Evolutionary conservation across 352 stramenopile species (phyloP).

Genomic region (Aphanomyces cochlioides): DNA sequence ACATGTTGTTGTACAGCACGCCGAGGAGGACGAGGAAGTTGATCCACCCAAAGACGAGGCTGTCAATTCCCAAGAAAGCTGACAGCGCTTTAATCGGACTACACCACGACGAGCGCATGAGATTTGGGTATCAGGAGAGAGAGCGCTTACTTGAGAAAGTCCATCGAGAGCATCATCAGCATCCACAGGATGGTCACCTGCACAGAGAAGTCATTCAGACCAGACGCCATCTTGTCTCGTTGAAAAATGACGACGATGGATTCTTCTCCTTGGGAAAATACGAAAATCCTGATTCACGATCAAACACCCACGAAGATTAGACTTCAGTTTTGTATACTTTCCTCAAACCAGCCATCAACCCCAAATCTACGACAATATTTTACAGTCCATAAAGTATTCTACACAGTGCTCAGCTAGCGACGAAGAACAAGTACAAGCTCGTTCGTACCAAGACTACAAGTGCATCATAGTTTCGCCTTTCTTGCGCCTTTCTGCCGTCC

Average conservation of each 20-base stretch:
- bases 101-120: not conserved
- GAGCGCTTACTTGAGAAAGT: conserved; percentile 78
- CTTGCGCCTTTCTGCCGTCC: too few species aligned
- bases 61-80: conserved; percentile 61
- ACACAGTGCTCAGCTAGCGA: too few species aligned
- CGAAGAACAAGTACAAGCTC: too few species aligned
- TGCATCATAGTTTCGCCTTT: too few species aligned
- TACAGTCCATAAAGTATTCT: too few species aligned
- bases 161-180: conserved; percentile 73
- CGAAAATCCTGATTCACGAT: not conserved
- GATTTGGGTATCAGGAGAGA: not conserved
- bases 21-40: conserved; percentile 60
- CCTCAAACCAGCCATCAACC: too few species aligned
- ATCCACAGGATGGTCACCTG: conserved; percentile 74
- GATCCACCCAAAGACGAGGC: conserved; percentile 64
- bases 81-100: conserved; percentile 80
- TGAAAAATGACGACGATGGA: conserved; percentile 15
- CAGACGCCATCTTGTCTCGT: conserved; percentile 34
- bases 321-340: not conserved
- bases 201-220: conserved; percentile 79
- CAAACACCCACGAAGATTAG: too few species aligned
- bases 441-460: too few species aligned
- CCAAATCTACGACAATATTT: too few species aligned
- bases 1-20: conserved; percentile 69
- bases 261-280: not conserved